These are phyloP conservation scores for Inga oerstediana DNA, from an alignment of 306 rosid genomes.

Conservation along the genomic window DNA sequence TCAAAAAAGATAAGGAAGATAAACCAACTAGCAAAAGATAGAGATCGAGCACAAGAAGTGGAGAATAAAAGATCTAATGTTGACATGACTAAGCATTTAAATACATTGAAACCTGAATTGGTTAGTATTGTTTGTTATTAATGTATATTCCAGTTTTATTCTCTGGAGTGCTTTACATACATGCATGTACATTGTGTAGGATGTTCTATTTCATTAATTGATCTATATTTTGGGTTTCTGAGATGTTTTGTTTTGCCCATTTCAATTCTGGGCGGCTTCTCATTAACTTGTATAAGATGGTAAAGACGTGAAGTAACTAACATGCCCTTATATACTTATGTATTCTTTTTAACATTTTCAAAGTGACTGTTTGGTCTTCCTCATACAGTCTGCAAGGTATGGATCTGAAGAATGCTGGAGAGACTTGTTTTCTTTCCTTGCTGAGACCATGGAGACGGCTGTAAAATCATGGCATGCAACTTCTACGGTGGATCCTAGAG, in stretches of 20 bases:
- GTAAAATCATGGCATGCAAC: slow-evolving; percentile 88
- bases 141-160: slow-evolving; percentile 2
- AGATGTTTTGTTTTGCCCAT: slow-evolving; percentile 29
- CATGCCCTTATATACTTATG: slow-evolving; percentile 30
- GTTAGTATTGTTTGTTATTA: slow-evolving; percentile 44
- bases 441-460: slow-evolving; percentile 93
- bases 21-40: slow-evolving; percentile 69
- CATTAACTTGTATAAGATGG: slow-evolving; percentile 31
- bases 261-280: slow-evolving; percentile 14
- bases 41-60: slow-evolving; percentile 79
- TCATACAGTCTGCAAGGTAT: slow-evolving; percentile 69
- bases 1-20: slow-evolving; percentile 81
- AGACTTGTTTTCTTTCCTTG: slow-evolving; percentile 73
- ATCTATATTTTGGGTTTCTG: slow-evolving; percentile 23
- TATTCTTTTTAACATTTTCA: slow-evolving; percentile 30
- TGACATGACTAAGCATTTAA: slow-evolving; percentile 80
- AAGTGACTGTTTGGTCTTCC: slow-evolving; percentile 45
- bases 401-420: slow-evolving; percentile 82
- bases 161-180: neutral
- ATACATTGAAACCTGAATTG: slow-evolving; percentile 78
- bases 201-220: slow-evolving; percentile 16
- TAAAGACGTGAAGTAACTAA: slow-evolving; percentile 33
- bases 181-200: slow-evolving; percentile 11
- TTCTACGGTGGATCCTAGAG: slow-evolving; percentile 86
- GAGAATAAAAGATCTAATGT: slow-evolving; percentile 84